Evolutionary conservation across 176 grass and related monocot genomes (phyloP).

Genomic region (Carex scoparia): DNA sequence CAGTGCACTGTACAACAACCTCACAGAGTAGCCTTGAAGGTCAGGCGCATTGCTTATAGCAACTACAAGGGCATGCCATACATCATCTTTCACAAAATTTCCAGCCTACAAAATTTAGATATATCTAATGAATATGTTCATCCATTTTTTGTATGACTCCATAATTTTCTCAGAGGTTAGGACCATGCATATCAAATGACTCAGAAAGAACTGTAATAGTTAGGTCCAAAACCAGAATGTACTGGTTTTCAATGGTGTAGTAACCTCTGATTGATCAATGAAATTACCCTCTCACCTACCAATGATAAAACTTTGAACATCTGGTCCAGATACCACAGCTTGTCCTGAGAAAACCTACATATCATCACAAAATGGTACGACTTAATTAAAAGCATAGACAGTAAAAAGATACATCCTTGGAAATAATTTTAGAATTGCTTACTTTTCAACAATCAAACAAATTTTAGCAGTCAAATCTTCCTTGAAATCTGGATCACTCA

Average conservation of each 20-base stretch:
- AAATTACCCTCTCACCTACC: constrained; percentile 50
- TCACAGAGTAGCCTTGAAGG: constrained; percentile 97
- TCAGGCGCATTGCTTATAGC: constrained; percentile 87
- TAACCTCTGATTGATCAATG: background rate
- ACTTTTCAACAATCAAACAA: constrained; percentile 97
- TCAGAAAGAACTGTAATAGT: constrained; percentile 6
- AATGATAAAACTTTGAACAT: constrained; percentile 97
- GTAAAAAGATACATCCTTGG: constrained; percentile 9
- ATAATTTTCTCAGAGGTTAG: background rate
- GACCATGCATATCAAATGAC: background rate
- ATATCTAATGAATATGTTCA: background rate
- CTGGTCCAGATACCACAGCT: constrained; percentile 92
- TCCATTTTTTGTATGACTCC: constrained; percentile 1
- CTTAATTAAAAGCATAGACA: constrained; percentile 12
- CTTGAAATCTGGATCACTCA: constrained; percentile 96
- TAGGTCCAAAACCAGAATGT: background rate
- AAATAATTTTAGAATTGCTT: constrained; percentile 30
- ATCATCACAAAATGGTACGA: constrained; percentile 28
- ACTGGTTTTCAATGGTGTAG: background rate
- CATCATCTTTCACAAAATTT: constrained; percentile 90
- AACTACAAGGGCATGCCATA: constrained; percentile 92
- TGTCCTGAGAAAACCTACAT: constrained; percentile 91
- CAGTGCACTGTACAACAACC: constrained; percentile 73
- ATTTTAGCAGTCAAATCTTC: constrained; percentile 91
- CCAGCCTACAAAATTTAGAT: constrained; percentile 54